Base-by-base conservation (phyloP, 2,329 filamentous ascomycete genomes). In the Catunica adiposa region DNA sequence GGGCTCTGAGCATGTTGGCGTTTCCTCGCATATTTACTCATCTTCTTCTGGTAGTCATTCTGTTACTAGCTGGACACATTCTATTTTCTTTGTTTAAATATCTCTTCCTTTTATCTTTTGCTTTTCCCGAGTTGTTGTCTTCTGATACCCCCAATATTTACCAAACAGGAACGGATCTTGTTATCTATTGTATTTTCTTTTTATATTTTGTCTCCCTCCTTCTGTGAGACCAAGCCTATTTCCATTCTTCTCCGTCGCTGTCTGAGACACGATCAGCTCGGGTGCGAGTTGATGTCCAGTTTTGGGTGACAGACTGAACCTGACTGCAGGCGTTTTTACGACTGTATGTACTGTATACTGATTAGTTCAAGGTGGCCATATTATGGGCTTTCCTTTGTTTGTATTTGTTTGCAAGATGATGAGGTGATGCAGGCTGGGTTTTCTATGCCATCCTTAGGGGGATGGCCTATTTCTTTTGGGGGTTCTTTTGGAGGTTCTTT, bases 71-170 rank as follows among this genome's bases (percentile, higher is more conserved):
- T n/a, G n/a, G n/a, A n/a, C n/a, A n/a, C n/a, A n/a, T n/a, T n/a
- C n/a, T 11, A 34, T 34, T 34, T 34, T 11, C 29, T 44, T 44
- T 44, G 6, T 6, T 42, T 44, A 8, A n/a, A n/a, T 44, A 9
- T n/a, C 17, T 8, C 17, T 55, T 48, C 17, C 26, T 46, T 54
- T 54, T 9, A n/a, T 53, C 5, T 20, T 42, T n/a, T 15, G n/a
- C 40, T 26, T 54, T 11, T 31, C n/a, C 25, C 2, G 47, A 15
- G 23, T 57, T 42, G 25, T 34, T 23, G 25, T 34, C 34, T 31
- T 53, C 50, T 56, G 34, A 56, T 53, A 56, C 47, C 54, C 50
- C 42, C 53, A 17, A 29, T 17, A 37, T 37, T 51, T 14, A 57
- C n/a, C 34, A 26, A 38, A 47, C 15, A 26, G 20, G 38, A 44